Percentiles rank a stretch among this genome's conserved stretches.
phyloP scores from a whole-genome alignment of 768 basidiomycete species.

The Mycena filopes region DNA sequence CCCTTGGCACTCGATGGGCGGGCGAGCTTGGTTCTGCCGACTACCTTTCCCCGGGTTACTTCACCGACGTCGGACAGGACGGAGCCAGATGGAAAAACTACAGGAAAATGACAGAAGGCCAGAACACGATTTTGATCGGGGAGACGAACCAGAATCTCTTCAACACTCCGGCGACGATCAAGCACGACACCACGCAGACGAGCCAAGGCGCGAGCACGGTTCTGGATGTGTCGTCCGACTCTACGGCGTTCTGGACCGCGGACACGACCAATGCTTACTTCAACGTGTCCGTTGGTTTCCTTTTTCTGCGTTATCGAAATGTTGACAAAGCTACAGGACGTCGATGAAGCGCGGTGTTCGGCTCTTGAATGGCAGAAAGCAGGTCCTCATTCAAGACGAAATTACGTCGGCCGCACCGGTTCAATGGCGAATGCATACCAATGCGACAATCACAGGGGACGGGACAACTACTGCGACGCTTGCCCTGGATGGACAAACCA shows the following conservation, averaged over 20 bases:
- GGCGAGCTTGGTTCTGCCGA: conserved; percentile 79
- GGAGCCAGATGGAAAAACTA: conserved; percentile 98
- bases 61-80: too few relatives aligned
- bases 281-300: conserved; percentile 62
- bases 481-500: conserved; percentile 71
- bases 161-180: conserved; percentile 69
- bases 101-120: conserved; percentile 95
- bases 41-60: conserved; percentile 39
- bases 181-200: conserved; percentile 62
- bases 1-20: conserved; percentile 91
- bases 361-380: conserved; percentile 81
- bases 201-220: conserved; percentile 91
- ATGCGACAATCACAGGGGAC: conserved; percentile 75
- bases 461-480: conserved; percentile 81
- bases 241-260: conserved; percentile 84
- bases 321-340: conserved; percentile 52
- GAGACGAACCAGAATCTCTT: conserved; percentile 84
- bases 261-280: conserved; percentile 84
- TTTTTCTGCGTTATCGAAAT: background rate
- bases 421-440: conserved; percentile 96
- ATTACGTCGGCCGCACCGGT: conserved; percentile 68
- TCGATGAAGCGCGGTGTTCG: conserved; percentile 89
- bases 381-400: conserved; percentile 95
- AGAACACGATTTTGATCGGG: conserved; percentile 90
- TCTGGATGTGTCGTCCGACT: conserved; percentile 64